A percentile compares a stretch with the other conserved stretches of the same genome.
Evolutionary conservation across 75 land plant species (phyloP).

Genomic region (Picea glauca): DNA sequence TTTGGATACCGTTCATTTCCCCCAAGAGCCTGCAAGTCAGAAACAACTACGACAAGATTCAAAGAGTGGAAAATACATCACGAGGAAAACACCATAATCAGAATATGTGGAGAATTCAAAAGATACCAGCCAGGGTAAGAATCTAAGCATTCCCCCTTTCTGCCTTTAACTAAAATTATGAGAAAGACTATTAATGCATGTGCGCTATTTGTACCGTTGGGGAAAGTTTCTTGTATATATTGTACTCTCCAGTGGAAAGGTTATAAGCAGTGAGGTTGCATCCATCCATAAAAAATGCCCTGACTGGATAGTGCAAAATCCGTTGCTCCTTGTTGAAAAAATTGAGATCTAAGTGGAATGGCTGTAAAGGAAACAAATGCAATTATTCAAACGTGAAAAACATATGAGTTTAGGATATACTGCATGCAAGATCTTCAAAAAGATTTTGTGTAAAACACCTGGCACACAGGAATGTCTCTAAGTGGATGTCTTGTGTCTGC

Average conservation of each 20-base stretch:
- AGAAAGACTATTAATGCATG: neutral
- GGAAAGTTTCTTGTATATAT: conserved; percentile 91
- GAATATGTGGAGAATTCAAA: too few relatives aligned
- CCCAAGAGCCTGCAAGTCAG: conserved; percentile 66
- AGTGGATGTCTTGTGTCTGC: conserved; percentile 67
- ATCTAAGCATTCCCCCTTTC: neutral
- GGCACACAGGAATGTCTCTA: conserved; percentile 89
- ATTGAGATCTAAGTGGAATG: conserved; percentile 84
- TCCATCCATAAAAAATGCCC: conserved; percentile 95
- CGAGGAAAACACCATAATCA: neutral
- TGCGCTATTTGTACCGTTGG: conserved; percentile 52
- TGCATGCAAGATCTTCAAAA: neutral
- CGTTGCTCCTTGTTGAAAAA: conserved; percentile 93
- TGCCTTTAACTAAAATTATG: neutral
- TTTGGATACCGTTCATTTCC: conserved; percentile 76
- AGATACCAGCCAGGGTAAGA: neutral
- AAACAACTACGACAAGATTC: neutral
- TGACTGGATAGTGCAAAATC: conserved; percentile 90
- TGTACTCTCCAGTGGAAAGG: conserved; percentile 79
- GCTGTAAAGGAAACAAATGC: conserved; percentile 35
- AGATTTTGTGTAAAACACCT: conserved; percentile 37
- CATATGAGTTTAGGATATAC: conserved; percentile 1
- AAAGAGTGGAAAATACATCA: neutral
- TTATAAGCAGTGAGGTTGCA: conserved; percentile 90
- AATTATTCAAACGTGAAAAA: conserved; percentile 7